Evolutionary conservation across 441 rosid species (phyloP), one percentile per base, ranked within the genome.

Genomic region (Gossypium trilobum): DNA sequence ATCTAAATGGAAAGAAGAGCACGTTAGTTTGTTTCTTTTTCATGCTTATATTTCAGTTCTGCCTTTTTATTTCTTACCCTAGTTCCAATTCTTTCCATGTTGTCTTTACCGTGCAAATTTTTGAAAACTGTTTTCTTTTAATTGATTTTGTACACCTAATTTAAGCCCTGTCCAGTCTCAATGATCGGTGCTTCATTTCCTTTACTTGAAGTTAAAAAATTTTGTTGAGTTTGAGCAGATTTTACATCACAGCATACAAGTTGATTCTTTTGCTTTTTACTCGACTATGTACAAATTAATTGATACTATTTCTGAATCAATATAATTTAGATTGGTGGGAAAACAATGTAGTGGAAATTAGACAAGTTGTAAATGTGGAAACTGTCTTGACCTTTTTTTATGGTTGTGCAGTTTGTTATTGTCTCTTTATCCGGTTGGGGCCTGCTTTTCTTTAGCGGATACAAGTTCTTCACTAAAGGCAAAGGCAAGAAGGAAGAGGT

Each of bases 1-100:
- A 39, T 81, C 95, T 42, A 86, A 84, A 74, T 94, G 97, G 99
- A 94, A 94, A 83, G 97, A 92, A 75, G 97, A 94, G 82, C 97
- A 92, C 54, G 99, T 92, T 42, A 82, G 90, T 84, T 29, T 6
- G 61, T 14, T 20, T 70, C 4, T 22, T 71, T 55, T 11, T 31
- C 19, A 14, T 10, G 20, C 20, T 70, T 9, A 4, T 68, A 14
- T 52, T 25, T 14, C 14, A 16, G 58, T 23, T 19, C 16, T 68
- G 4, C 0, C 19, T 7, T 52, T 29, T 20, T 5, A 16, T 17
- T 52, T 54, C 48, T 31, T 52, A 19, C 27, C 13, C 42, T 54
- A 5, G 17, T 56, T n/a, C 33, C 33, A 10, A 14, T 55, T 42
- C 2, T 13, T 23, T 31, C 36, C 36, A 31, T 31, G 36, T 29